phyloP scores from a whole-genome alignment of 2,329 filamentous ascomycete genomes.

The Aureobasidium namibiae region DNA sequence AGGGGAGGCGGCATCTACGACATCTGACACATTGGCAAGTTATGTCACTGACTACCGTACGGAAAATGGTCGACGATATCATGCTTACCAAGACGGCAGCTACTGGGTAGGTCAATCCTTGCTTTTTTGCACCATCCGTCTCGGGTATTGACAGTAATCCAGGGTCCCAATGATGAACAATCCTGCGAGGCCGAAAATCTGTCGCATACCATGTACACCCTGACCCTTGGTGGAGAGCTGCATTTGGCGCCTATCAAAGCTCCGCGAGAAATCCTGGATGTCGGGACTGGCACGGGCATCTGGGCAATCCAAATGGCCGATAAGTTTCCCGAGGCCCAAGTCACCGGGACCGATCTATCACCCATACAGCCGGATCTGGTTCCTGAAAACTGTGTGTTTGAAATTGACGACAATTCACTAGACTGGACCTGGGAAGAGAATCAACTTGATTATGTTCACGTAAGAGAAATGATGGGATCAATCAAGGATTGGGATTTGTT shows the following conservation, averaged over 20 bases:
- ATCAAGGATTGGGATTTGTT: slow-evolving; percentile 40
- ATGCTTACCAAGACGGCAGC: slow-evolving; percentile 27
- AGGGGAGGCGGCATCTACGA: background rate
- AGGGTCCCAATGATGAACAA: slow-evolving; percentile 35
- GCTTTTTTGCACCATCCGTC: background rate
- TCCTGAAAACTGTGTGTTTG: slow-evolving; percentile 39
- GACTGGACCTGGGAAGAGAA: slow-evolving; percentile 32
- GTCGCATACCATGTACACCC: slow-evolving; percentile 33
- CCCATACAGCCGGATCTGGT: slow-evolving; percentile 43
- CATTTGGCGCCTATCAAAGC: slow-evolving; percentile 23
- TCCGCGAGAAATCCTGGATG: slow-evolving; percentile 32
- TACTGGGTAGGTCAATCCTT: slow-evolving; percentile 18
- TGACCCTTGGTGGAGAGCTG: slow-evolving; percentile 25
- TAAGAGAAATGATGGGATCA: slow-evolving; percentile 38
- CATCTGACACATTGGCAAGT: slow-evolving; percentile 12
- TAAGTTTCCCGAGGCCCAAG: slow-evolving; percentile 23
- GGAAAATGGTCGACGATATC: slow-evolving; percentile 30
- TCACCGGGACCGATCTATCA: slow-evolving; percentile 41
- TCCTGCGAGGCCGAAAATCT: slow-evolving; percentile 38
- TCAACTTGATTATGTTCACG: slow-evolving; percentile 38
- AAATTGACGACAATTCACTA: slow-evolving; percentile 38
- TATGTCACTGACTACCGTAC: slow-evolving; percentile 18
- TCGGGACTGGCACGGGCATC: slow-evolving; percentile 43
- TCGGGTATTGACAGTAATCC: background rate
- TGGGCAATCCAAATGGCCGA: slow-evolving; percentile 29